Evolutionary conservation across 495 filamentous ascomycete genomes (phyloP), one percentile per base, ranked within the genome.

Genomic region (Cairneyella variabilis): DNA sequence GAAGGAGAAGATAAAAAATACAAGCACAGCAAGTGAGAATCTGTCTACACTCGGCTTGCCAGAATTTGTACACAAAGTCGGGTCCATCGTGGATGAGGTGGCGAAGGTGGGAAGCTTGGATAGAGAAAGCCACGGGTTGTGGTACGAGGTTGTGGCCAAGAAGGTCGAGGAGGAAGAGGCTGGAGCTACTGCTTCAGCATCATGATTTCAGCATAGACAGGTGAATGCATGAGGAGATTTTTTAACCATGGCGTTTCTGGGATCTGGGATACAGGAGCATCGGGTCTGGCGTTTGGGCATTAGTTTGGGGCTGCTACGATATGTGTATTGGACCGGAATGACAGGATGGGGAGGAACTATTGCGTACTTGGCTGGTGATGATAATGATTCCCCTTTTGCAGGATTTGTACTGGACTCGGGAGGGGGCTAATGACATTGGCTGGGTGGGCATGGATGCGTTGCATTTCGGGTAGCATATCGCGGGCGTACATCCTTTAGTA

Each of bases 21-120:
- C 87, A 1, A 89, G 80, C 45, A 89, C 83, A 0, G 92, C 91
- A 3, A 87, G 83, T 21, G 91, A 97, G 67, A 86, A 83, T 41
- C 74, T 98, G 14, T 87, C 88, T 1, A 76, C 79, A 1, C 78
- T 85, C 34, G 95, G 93, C 0, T 76, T 97, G 69, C 83, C 85
- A 0, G 93, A 98, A 69, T 96, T 95, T 69, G 85, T 92, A n/a
- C 82, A 73, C 42, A 84, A 83, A 63, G 83, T 97, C n/a, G 83
- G 87, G 5, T 81, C 84, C 27, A 77, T 96, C 57, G 86, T 90
- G 12, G 91, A 96, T 12, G 84, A 87, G 69, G 66, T 95, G 57
- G 77, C 78, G 51, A 82, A 79, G 62, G 82, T 96, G 21, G 82
- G 85, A 10, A 77, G 78, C 38, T 85, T 96, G 28, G 92, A 97